Evolutionary conservation across 164 flowering plant genomes (phyloP), one percentile per base, ranked within the genome.

Genomic region (Brasenia schreberi): DNA sequence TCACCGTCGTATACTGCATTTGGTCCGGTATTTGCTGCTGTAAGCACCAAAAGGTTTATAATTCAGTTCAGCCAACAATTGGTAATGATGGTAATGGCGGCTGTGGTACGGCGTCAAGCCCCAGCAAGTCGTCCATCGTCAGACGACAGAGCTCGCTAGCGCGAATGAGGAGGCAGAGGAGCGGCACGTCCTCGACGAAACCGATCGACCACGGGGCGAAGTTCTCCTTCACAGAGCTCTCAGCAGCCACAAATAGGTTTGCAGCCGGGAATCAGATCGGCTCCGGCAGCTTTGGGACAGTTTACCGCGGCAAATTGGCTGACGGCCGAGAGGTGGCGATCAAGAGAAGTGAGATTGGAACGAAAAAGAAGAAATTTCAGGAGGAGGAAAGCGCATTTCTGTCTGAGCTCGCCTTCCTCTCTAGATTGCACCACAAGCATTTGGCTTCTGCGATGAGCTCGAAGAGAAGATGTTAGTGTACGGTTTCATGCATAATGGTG

Each of bases 321-420:
- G 85, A 84, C 60, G 99, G 99, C 2, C 83, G 88, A 0, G 96
- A 95, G 49, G 99, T 92, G 0, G 99, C 99, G 0, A 90, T 95
- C 43, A 95, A 95, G 66, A 78, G 99, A 23, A 87, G 97, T 3
- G 99, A 94, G 53, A 79, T 83, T 0, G 74, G 81, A 12, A 45
- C 75, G 0, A 77, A 59, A 61, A 60, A 66, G 14, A 85, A 82
- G 82, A 86, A 83, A 63, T 78, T 79, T 42, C 89, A 90, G 68
- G 97, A 95, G 72, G 90, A 90, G 64, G 99, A 95, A 73, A 87
- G 77, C 58, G 99, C 99, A 4, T 95, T 92, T 33, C 88, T 86
- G 3, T 92, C 99, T 0, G 99, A 95, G 68, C 56, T 95, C 58
- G 83, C 92, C 0, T 92, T 90, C 75, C 75, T 95, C 49, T 95